Evolutionary conservation across 2,329 filamentous ascomycete species (phyloP).

Genomic region (Cytospora chrysosperma): DNA sequence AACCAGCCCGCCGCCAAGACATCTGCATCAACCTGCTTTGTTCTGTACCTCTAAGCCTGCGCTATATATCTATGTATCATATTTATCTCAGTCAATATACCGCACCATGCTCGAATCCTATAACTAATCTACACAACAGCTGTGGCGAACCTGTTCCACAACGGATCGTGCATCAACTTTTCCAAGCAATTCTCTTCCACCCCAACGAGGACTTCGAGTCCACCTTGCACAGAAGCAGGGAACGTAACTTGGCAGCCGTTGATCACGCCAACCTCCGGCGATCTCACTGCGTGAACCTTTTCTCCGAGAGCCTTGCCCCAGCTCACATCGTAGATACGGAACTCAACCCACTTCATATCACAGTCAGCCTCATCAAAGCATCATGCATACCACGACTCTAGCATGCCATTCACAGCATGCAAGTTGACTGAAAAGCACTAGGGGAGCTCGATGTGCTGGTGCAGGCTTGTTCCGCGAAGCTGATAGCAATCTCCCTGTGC

Average conservation of each 20-base stretch:
- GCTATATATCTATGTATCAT: no score
- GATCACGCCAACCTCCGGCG: constrained; percentile 34
- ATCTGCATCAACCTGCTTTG: no score
- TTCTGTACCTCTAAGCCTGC: no score
- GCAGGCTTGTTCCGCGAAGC: no score
- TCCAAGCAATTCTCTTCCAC: constrained; percentile 32
- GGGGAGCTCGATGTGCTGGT: no score
- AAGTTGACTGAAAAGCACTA: no score
- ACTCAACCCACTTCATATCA: constrained; percentile 31
- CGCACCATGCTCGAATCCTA: no score
- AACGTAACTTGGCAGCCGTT: constrained; percentile 35
- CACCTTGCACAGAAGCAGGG: constrained; percentile 33
- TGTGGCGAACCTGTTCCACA: constrained; percentile 29
- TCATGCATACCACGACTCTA: no score
- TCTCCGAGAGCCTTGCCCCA: constrained; percentile 36
- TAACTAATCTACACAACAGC: neutral
- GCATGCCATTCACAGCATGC: no score
- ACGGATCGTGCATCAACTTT: constrained; percentile 31
- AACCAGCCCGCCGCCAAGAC: no score
- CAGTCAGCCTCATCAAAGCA: neutral
- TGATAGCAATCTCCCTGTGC: no score
- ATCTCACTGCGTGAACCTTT: constrained; percentile 33
- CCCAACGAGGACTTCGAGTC: constrained; percentile 36
- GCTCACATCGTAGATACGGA: constrained; percentile 34
- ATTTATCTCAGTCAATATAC: no score